These are phyloP conservation scores for Xylaria sp. DNA, from an alignment of 2,329 filamentous ascomycete genomes.

Conservation along the genomic window DNA sequence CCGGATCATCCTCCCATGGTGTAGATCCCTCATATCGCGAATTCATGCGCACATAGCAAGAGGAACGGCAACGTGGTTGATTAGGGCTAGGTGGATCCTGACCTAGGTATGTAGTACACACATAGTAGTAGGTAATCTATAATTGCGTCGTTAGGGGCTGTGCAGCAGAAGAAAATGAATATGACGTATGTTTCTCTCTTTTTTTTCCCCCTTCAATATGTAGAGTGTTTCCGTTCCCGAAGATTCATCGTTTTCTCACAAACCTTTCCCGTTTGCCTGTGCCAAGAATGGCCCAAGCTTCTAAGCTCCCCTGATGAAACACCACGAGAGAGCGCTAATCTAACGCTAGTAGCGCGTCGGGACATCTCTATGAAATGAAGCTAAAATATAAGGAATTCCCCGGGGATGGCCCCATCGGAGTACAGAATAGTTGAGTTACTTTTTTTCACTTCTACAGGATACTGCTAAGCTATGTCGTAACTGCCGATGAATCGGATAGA, in stretches of 20 bases:
- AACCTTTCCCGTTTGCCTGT: slow-evolving; percentile 2
- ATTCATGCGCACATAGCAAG: slow-evolving; percentile 4
- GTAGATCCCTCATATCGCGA: slow-evolving; percentile 10
- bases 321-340: slow-evolving; percentile 13
- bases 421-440: no score
- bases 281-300: slow-evolving; percentile 17
- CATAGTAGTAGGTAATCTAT: no score
- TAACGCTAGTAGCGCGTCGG: not conserved
- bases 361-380: not conserved
- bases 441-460: no score
- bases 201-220: not conserved
- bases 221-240: not conserved
- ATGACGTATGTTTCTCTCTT: slow-evolving; percentile 6
- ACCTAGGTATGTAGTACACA: no score
- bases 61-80: slow-evolving; percentile 1
- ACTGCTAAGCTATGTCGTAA: no score
- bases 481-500: no score
- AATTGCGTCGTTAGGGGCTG: slow-evolving; percentile 9
- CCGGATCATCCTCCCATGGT: slow-evolving; percentile 12
- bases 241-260: slow-evolving; percentile 2
- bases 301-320: slow-evolving; percentile 25
- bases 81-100: slow-evolving; percentile 7
- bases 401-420: not conserved
- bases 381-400: not conserved
- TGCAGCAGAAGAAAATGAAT: slow-evolving; percentile 10